phyloP scores from a whole-genome alignment of 2,329 filamentous ascomycete species.

The Calycina herbarum region DNA sequence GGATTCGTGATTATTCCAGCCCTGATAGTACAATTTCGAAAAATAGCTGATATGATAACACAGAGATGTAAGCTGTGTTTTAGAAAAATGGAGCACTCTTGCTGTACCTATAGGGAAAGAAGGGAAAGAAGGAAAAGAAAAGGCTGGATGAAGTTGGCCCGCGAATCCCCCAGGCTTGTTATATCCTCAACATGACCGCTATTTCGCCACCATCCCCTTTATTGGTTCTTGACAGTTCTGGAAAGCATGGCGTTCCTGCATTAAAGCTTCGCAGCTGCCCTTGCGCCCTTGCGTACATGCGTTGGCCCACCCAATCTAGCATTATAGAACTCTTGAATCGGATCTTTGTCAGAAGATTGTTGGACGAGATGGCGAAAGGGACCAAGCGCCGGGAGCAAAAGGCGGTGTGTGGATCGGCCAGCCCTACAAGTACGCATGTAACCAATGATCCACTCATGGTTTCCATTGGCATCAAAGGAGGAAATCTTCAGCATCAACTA shows the following conservation, averaged over 20 bases:
- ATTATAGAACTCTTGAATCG: neutral
- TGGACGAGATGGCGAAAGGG: neutral
- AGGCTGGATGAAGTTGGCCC: neutral
- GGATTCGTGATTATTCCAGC: neutral
- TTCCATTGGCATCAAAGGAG: neutral
- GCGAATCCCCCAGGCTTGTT: neutral
- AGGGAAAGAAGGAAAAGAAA: neutral
- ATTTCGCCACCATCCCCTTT: neutral
- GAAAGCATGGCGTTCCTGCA: constrained; percentile 6
- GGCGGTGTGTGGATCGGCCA: constrained; percentile 32
- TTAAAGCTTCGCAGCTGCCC: neutral
- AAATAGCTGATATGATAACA: neutral
- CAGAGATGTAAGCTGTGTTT: no score
- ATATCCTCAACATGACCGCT: constrained; percentile 3
- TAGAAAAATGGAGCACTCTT: no score
- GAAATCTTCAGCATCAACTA: neutral
- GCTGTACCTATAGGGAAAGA: neutral
- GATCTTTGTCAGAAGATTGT: neutral
- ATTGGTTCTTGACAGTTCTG: neutral
- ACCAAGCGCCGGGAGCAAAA: constrained; percentile 18
- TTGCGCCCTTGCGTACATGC: constrained; percentile 1
- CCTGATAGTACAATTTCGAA: neutral
- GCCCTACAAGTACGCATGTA: constrained; percentile 22
- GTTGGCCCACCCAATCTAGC: constrained; percentile 9
- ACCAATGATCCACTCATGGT: constrained; percentile 11